phyloP scores from a whole-genome alignment of 2,329 filamentous ascomycete genomes.

The Aspergillus melleus region DNA sequence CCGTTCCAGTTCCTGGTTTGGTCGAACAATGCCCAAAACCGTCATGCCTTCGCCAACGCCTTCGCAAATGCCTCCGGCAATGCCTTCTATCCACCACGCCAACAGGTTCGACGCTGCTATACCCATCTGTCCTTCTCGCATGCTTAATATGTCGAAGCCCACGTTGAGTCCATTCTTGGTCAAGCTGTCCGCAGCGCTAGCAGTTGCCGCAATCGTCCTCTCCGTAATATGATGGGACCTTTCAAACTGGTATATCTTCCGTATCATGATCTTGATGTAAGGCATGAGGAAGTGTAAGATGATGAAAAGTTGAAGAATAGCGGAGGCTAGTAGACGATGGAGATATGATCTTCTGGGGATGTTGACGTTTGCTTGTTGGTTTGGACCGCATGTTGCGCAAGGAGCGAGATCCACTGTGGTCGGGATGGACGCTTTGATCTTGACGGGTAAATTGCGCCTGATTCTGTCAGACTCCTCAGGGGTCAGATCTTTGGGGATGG shows the following conservation, averaged over 20 bases:
- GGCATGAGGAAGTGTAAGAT: conserved; percentile 62
- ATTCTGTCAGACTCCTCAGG: conserved; percentile 31
- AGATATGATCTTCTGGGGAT: conserved; percentile 49
- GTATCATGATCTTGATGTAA: conserved; percentile 57
- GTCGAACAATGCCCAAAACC: conserved; percentile 39
- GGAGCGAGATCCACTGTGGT: background rate
- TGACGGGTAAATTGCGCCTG: conserved; percentile 27
- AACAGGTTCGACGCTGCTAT: conserved; percentile 57
- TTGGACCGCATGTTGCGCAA: background rate
- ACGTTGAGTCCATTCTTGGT: conserved; percentile 55
- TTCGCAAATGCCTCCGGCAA: conserved; percentile 67
- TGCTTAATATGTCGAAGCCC: conserved; percentile 56
- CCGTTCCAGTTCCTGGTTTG: conserved; percentile 14
- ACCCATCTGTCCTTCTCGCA: conserved; percentile 67
- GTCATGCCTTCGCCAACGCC: conserved; percentile 58
- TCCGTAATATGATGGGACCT: conserved; percentile 65
- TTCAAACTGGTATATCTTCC: conserved; percentile 61
- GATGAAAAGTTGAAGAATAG: conserved; percentile 61
- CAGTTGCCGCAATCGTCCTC: conserved; percentile 53
- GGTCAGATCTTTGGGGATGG: conserved; percentile 32
- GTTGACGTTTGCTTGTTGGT: background rate
- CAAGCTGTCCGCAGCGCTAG: conserved; percentile 55
- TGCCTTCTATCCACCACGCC: conserved; percentile 62
- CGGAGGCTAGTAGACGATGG: conserved; percentile 58
- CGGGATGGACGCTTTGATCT: conserved; percentile 18